A percentile compares a stretch with the other conserved stretches of the same genome.
Evolutionary conservation across 2,329 filamentous ascomycete species (phyloP).

Genomic region (Claviceps sorghi): DNA sequence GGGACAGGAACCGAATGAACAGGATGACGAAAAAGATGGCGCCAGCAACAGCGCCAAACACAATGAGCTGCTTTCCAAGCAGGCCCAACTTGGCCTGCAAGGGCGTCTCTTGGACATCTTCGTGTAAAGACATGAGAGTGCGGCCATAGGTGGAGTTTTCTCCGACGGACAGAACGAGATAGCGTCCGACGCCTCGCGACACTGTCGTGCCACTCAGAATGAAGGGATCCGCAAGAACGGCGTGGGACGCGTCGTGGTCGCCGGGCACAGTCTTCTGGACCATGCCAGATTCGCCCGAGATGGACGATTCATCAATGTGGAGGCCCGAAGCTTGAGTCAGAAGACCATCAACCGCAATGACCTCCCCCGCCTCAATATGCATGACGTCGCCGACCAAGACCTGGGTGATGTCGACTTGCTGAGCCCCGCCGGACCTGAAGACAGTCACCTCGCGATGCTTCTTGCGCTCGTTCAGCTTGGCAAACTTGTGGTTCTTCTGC

Average conservation of each 20-base stretch:
- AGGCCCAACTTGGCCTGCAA: conserved; percentile 64
- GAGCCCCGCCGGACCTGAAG: conserved; percentile 56
- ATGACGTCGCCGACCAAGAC: conserved; percentile 61
- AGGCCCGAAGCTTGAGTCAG: conserved; percentile 40
- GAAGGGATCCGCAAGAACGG: conserved; percentile 51
- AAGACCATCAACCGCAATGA: conserved; percentile 56
- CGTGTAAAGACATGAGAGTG: conserved; percentile 63
- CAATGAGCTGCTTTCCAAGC: conserved; percentile 58
- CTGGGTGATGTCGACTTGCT: conserved; percentile 56
- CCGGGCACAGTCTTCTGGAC: conserved; percentile 48
- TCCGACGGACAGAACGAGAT: conserved; percentile 61
- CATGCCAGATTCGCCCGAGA: conserved; percentile 62
- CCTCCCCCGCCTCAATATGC: conserved; percentile 57
- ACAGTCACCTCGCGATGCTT: conserved; percentile 62
- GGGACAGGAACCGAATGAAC: conserved; percentile 25
- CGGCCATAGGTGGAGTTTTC: conserved; percentile 63
- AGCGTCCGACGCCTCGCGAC: conserved; percentile 59
- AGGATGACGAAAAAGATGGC: conserved; percentile 27
- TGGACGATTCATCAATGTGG: conserved; percentile 60
- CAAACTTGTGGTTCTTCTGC: conserved; percentile 70
- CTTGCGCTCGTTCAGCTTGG: conserved; percentile 68
- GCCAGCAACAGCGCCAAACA: conserved; percentile 26
- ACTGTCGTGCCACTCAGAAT: conserved; percentile 70
- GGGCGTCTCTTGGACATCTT: conserved; percentile 64
- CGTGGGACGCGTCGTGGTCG: conserved; percentile 43